Evolutionary conservation across 768 basidiomycete species (phyloP), one percentile per base, ranked within the genome.

Genomic region (Mycena vulgaris): DNA sequence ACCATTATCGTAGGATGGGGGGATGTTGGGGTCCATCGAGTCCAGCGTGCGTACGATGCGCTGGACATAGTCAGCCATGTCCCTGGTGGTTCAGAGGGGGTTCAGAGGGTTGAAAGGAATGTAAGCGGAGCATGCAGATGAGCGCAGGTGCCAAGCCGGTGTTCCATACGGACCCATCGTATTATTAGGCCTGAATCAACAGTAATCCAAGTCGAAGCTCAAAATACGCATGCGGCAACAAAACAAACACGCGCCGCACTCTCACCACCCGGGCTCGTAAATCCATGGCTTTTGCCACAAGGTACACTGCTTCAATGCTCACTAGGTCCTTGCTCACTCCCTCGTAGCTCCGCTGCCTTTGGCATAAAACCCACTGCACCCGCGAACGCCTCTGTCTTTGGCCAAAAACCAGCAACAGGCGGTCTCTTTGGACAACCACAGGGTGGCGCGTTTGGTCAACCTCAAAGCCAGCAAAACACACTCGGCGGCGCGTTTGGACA

Each of bases 351-450:
- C 37, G 70, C 85, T 23, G 81, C 83, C 30, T 86, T 87, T 76
- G 81, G 85, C 28, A 73, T 83, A 48, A 83, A 84, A 69, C 79
- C 84, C 37, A 73, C 81, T 23, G 75, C 78, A 9, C 68, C 77
- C 30, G 65, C 57, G 23, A 75, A 67, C 56, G 35, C 66, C 42
- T 71, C 79, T 49, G 60, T 80, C 39, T 82, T 83, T 56, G 76
- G 82, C 14, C 73, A 76, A 39, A 83, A 81, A 67, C 75, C 83
- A 30, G 68, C 75, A 53, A 75, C 75, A 21, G 57, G 31, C 27
- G 77, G 81, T 19, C 72, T 85, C 61, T 88, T 88, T 78, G 85
- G 85, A 21, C 79, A 78, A 57, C 81, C 78, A 6, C 78, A 77
- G 59, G 40, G 67, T 7, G 69, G 68, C 47, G 53, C 66, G n/a